These are phyloP conservation scores for Auricularia sp. DNA, from an alignment of 768 basidiomycete genomes.

Conservation along the genomic window DNA sequence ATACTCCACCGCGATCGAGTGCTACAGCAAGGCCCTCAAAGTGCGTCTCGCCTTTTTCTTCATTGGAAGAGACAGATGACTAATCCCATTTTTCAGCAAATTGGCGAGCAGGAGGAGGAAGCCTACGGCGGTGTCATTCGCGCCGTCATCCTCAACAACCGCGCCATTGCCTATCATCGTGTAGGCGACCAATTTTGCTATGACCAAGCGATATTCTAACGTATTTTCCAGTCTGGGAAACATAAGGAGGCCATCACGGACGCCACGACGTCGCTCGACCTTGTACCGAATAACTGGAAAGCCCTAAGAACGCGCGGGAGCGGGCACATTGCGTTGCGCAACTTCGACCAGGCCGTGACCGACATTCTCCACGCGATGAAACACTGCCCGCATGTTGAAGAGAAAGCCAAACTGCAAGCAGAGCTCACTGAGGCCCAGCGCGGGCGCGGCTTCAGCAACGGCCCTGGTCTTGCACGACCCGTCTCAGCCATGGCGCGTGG, in stretches of 20 bases:
- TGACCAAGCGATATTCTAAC: slow-evolving; percentile 7
- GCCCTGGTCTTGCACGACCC: not conserved
- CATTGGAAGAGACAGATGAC: not conserved
- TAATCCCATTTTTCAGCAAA: slow-evolving; percentile 33
- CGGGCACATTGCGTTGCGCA: slow-evolving; percentile 62
- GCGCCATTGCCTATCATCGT: slow-evolving; percentile 41
- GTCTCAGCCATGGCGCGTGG: not conserved
- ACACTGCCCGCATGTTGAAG: slow-evolving; percentile 30
- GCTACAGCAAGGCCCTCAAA: slow-evolving; percentile 56
- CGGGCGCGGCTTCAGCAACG: not conserved
- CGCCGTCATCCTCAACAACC: slow-evolving; percentile 71
- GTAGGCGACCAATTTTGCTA: slow-evolving; percentile 55
- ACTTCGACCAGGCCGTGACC: slow-evolving; percentile 56
- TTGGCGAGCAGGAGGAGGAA: slow-evolving; percentile 61
- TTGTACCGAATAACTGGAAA: slow-evolving; percentile 66
- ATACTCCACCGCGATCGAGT: slow-evolving; percentile 51
- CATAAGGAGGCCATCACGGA: slow-evolving; percentile 64
- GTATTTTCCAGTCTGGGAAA: slow-evolving; percentile 41
- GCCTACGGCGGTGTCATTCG: slow-evolving; percentile 73
- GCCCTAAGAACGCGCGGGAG: slow-evolving; percentile 80
- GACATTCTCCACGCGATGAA: slow-evolving; percentile 67
- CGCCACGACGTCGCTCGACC: slow-evolving; percentile 53
- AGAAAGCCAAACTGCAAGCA: not conserved
- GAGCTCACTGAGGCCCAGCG: not conserved
- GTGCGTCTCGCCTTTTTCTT: not conserved